phyloP scores from a whole-genome alignment of 352 stramenopile species.

The Pythium apleroticum region DNA sequence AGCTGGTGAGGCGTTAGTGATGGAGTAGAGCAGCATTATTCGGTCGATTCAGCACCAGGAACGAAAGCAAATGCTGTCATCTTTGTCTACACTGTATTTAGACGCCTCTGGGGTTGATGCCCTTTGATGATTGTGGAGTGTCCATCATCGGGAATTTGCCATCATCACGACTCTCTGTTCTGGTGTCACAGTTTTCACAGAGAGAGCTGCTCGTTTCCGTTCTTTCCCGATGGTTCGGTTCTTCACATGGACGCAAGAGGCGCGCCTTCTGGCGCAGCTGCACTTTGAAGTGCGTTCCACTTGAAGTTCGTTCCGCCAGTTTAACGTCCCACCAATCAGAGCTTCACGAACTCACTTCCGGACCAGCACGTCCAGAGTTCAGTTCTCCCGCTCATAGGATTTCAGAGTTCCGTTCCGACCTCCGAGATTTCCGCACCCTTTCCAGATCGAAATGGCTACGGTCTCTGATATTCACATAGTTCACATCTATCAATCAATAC shows the following conservation, averaged over 20 bases:
- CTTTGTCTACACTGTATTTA: too few species aligned
- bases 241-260: not conserved
- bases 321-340: not conserved
- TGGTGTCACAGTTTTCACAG: not conserved
- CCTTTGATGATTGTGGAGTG: not conserved
- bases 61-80: too few species aligned
- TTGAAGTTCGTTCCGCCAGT: not conserved
- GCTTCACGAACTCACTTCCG: not conserved
- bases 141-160: not conserved
- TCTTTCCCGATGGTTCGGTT: not conserved
- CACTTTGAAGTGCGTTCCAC: not conserved
- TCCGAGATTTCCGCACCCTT: not conserved
- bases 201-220: not conserved
- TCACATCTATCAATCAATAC: not conserved
- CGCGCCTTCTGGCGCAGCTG: not conserved
- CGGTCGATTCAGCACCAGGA: too few species aligned
- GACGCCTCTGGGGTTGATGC: too few species aligned
- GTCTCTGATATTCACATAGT: conserved; percentile 1
- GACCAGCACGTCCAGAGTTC: not conserved
- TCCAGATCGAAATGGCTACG: not conserved
- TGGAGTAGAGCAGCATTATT: too few species aligned
- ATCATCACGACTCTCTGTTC: not conserved
- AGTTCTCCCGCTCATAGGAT: too few species aligned
- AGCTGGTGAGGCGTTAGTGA: too few species aligned
- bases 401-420: not conserved